These are phyloP conservation scores for Monilinia polystroma DNA, from an alignment of 2,329 filamentous ascomycete genomes.

Conservation along the genomic window DNA sequence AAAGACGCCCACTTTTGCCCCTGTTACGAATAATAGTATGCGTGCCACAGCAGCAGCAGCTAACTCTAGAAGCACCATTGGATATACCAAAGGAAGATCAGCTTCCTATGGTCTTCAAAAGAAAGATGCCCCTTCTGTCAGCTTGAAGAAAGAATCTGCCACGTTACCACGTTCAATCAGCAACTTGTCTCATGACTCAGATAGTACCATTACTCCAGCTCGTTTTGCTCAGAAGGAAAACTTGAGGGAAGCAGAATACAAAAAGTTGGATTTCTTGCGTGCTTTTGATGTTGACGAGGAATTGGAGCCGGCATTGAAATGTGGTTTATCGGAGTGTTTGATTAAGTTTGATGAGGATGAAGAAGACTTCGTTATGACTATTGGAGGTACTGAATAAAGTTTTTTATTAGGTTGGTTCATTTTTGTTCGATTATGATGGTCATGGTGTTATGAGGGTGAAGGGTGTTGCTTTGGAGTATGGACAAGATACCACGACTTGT, in stretches of 20 bases:
- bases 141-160: slow-evolving; percentile 24
- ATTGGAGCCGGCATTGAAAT: slow-evolving; percentile 35
- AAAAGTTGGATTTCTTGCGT: slow-evolving; percentile 54
- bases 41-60: slow-evolving; percentile 62
- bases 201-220: slow-evolving; percentile 51
- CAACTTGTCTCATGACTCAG: slow-evolving; percentile 44
- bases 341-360: slow-evolving; percentile 44
- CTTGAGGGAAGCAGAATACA: slow-evolving; percentile 39
- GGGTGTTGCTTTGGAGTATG: slow-evolving; percentile 7
- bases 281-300: slow-evolving; percentile 56
- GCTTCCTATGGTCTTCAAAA: slow-evolving; percentile 44
- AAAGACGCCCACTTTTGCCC: slow-evolving; percentile 46
- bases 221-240: slow-evolving; percentile 42
- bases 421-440: slow-evolving; percentile 6
- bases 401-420: background rate
- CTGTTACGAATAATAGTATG: slow-evolving; percentile 47
- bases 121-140: slow-evolving; percentile 17
- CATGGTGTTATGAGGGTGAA: slow-evolving; percentile 14
- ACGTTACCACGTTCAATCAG: slow-evolving; percentile 33
- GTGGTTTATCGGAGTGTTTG: slow-evolving; percentile 36
- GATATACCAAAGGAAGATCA: slow-evolving; percentile 75
- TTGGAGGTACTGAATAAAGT: slow-evolving; percentile 34
- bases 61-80: slow-evolving; percentile 77
- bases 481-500: slow-evolving; percentile 18
- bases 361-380: slow-evolving; percentile 56